phyloP scores from a whole-genome alignment of 495 filamentous ascomycete species.

The Penicillium robsamsonii region DNA sequence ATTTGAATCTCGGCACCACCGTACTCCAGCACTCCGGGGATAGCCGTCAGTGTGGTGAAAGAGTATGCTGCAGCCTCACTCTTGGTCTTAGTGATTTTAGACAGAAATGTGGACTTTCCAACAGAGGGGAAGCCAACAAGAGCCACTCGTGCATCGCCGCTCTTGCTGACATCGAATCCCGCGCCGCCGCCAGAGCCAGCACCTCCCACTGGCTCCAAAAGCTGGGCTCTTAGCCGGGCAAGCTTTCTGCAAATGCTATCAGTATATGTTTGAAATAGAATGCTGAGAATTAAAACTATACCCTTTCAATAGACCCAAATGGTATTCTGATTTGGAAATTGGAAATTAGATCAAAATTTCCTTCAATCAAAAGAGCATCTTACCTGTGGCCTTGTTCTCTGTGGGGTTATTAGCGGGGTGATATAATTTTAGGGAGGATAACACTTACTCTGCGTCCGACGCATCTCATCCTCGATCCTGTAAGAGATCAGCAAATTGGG shows the following conservation, averaged over 20 bases:
- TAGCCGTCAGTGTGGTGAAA: slow-evolving; percentile 97
- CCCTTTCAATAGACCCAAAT: slow-evolving; percentile 97
- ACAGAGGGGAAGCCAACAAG: slow-evolving; percentile 98
- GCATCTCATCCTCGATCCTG: slow-evolving; percentile 99
- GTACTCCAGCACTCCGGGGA: slow-evolving; percentile 97
- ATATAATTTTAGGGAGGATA: slow-evolving; percentile 17
- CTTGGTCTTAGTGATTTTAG: slow-evolving; percentile 98
- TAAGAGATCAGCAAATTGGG: slow-evolving; percentile 14
- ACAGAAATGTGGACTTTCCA: slow-evolving; percentile 97
- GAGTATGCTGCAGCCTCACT: slow-evolving; percentile 95
- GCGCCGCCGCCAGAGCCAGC: slow-evolving; percentile 66
- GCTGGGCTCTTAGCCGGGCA: slow-evolving; percentile 88
- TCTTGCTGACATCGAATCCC: slow-evolving; percentile 97
- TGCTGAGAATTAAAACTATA: slow-evolving; percentile 32
- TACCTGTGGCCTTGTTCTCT: slow-evolving; percentile 99
- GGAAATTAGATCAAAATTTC: slow-evolving; percentile 18
- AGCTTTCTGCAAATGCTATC: slow-evolving; percentile 67
- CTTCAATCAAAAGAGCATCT: slow-evolving; percentile 10
- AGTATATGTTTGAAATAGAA: neutral
- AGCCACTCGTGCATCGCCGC: slow-evolving; percentile 94
- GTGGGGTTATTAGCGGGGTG: slow-evolving; percentile 39
- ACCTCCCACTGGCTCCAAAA: slow-evolving; percentile 86
- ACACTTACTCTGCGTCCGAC: slow-evolving; percentile 85
- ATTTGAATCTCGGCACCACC: slow-evolving; percentile 98
- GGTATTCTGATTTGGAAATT: slow-evolving; percentile 68